These are phyloP conservation scores for Gorgonomyces haynaldii DNA, from an alignment of 192 early-diverging fungal species.

Conservation along the genomic window DNA sequence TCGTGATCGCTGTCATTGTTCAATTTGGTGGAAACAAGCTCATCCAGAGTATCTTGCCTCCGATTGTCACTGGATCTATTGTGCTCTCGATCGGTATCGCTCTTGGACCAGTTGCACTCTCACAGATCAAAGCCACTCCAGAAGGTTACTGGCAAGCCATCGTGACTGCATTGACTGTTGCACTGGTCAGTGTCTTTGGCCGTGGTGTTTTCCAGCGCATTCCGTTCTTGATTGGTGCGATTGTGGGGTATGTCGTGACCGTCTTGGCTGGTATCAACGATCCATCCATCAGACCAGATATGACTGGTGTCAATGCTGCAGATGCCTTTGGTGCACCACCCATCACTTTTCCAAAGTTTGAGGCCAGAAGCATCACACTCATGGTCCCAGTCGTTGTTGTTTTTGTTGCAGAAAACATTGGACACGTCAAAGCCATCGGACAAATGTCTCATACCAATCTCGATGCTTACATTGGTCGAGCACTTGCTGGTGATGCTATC, in stretches of 20 bases:
- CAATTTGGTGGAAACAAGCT: constrained; percentile 26
- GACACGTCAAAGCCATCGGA: constrained; percentile 43
- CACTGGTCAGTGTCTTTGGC: constrained; percentile 35
- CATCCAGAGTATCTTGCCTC: constrained; percentile 41
- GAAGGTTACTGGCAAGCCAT: constrained; percentile 45
- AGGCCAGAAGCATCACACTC: constrained; percentile 31
- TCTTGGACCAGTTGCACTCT: constrained; percentile 31
- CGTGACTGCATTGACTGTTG: constrained; percentile 29
- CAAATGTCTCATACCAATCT: constrained; percentile 33
- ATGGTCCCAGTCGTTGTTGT: constrained; percentile 45
- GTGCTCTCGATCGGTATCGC: constrained; percentile 44
- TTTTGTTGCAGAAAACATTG: constrained; percentile 44
- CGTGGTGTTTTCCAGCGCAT: constrained; percentile 27
- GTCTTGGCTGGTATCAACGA: constrained; percentile 16
- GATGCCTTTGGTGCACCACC: constrained; percentile 32
- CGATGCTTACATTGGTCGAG: constrained; percentile 39
- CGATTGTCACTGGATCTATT: constrained; percentile 42
- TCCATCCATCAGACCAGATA: constrained; percentile 2
- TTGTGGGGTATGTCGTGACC: constrained; percentile 24
- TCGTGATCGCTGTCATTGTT: constrained; percentile 25
- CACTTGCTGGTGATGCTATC: constrained; percentile 44
- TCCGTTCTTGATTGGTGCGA: constrained; percentile 38
- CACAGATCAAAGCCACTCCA: constrained; percentile 16
- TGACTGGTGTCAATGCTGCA: constrained; percentile 21
- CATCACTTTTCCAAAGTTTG: constrained; percentile 29